A percentile compares a stretch with the other conserved stretches of the same genome.
Evolutionary conservation across 2,329 filamentous ascomycete species (phyloP).

Genomic region (Chalaropsis ovoidea): DNA sequence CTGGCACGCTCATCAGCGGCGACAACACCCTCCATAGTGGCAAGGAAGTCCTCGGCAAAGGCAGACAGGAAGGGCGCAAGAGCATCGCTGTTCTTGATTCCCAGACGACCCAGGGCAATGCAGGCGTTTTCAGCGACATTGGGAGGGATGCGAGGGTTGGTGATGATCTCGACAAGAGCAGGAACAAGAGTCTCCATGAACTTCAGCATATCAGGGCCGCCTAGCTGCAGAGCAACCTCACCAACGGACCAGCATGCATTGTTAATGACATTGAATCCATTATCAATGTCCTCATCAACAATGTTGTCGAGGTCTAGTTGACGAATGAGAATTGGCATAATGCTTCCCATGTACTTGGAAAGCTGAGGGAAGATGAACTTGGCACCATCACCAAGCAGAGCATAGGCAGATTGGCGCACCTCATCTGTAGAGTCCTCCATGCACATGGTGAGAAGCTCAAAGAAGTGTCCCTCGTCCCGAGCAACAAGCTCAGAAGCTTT

Average conservation of each 20-base stretch:
- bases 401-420: conserved; percentile 91
- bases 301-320: conserved; percentile 76
- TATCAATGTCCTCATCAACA: conserved; percentile 69
- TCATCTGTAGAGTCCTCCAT: conserved; percentile 88
- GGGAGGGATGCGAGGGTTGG: conserved; percentile 72
- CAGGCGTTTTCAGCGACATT: conserved; percentile 89
- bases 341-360: conserved; percentile 57
- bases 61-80: conserved; percentile 68
- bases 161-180: conserved; percentile 70
- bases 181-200: conserved; percentile 69
- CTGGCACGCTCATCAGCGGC: conserved; percentile 90
- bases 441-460: conserved; percentile 80
- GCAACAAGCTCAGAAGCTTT: conserved; percentile 69
- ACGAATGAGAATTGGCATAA: conserved; percentile 73
- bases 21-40: conserved; percentile 71
- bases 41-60: conserved; percentile 74
- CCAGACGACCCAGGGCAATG: conserved; percentile 80
- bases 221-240: conserved; percentile 73
- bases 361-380: conserved; percentile 83
- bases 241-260: conserved; percentile 96
- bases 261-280: conserved; percentile 85
- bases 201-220: conserved; percentile 59
- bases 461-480: conserved; percentile 70
- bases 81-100: conserved; percentile 63
- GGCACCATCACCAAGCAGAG: conserved; percentile 84